These are phyloP conservation scores for Monilinia fructicola DNA, from an alignment of 2,329 filamentous ascomycete species.

Conservation along the genomic window DNA sequence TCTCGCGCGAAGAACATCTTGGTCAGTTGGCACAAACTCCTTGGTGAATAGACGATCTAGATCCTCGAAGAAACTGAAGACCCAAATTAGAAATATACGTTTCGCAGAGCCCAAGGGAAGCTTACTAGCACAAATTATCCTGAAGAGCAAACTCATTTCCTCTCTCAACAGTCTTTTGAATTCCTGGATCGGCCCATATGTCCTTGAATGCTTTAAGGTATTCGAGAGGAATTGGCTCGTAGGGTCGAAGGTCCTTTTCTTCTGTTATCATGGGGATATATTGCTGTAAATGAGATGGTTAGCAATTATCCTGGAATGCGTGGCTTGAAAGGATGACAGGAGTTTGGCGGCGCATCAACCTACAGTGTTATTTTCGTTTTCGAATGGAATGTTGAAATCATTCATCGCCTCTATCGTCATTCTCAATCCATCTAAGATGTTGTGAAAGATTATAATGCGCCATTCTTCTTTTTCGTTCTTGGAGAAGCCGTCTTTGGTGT, in stretches of 20 bases:
- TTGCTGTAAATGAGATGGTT: conserved; percentile 53
- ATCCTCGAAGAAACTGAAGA: conserved; percentile 74
- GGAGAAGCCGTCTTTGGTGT: conserved; percentile 80
- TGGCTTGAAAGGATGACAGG: neutral
- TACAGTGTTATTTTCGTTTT: conserved; percentile 77
- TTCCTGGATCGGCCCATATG: conserved; percentile 80
- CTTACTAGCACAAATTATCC: conserved; percentile 92
- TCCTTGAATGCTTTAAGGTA: conserved; percentile 79
- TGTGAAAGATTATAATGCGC: conserved; percentile 93
- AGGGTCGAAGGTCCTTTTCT: conserved; percentile 78
- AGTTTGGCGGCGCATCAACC: conserved; percentile 38
- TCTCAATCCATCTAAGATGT: conserved; percentile 89
- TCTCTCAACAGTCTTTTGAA: conserved; percentile 84
- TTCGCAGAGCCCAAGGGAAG: conserved; percentile 30
- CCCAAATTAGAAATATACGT: conserved; percentile 24
- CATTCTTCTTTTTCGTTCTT: conserved; percentile 88
- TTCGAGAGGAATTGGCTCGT: conserved; percentile 75
- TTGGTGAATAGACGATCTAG: conserved; percentile 72
- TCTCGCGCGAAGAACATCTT: conserved; percentile 88
- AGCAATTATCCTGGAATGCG: neutral
- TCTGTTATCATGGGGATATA: conserved; percentile 74
- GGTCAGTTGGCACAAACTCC: conserved; percentile 85
- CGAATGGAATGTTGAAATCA: conserved; percentile 76
- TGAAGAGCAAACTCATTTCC: conserved; percentile 96
- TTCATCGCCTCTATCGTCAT: conserved; percentile 89